Evolutionary conservation across 495 filamentous ascomycete species (phyloP).

Genomic region (Penicillium paradoxum): DNA sequence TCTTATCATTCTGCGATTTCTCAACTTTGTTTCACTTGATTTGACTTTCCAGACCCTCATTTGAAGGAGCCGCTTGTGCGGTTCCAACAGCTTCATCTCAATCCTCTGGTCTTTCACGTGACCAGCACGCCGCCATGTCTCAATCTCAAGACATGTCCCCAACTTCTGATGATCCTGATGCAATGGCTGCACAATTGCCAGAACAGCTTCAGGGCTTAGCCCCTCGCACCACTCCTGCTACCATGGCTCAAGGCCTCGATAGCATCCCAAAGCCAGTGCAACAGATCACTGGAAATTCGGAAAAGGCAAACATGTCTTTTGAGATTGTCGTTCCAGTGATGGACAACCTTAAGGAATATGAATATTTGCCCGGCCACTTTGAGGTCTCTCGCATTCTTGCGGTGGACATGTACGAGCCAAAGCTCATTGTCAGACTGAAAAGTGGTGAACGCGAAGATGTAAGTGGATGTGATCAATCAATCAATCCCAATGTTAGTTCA

Average conservation of each 20-base stretch:
- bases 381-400: conserved; percentile 36
- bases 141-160: background rate
- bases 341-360: conserved; percentile 42
- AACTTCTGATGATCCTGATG: conserved; percentile 15
- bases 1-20: background rate
- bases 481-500: background rate
- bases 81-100: background rate
- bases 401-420: conserved; percentile 23
- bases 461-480: conserved; percentile 11
- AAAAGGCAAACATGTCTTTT: conserved; percentile 19
- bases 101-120: no score
- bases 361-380: conserved; percentile 43
- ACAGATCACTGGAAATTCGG: background rate
- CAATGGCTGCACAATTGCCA: conserved; percentile 16
- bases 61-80: conserved; percentile 1
- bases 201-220: conserved; percentile 10
- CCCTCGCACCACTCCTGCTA: background rate
- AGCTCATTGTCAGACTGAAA: conserved; percentile 42
- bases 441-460: conserved; percentile 46
- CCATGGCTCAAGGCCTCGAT: background rate
- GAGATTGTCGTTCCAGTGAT: conserved; percentile 33
- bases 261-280: background rate
- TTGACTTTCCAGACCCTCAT: background rate
- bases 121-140: background rate
- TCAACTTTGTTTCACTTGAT: background rate